Percentiles rank a stretch among this genome's conserved stretches.
These are phyloP conservation scores for Albizia julibrissin DNA, from an alignment of 306 rosid genomes.

Conservation along the genomic window DNA sequence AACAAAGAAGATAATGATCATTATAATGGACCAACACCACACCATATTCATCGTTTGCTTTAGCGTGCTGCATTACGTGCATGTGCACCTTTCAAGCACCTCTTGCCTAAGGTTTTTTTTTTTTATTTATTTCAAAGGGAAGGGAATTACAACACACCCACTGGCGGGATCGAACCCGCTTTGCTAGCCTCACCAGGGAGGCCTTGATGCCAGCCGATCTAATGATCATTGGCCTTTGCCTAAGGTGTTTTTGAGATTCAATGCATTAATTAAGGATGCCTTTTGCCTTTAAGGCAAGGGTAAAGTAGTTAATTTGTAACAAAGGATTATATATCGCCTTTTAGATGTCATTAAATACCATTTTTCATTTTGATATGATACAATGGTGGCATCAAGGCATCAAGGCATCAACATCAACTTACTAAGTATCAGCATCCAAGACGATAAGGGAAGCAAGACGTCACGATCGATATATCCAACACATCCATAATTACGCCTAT, in stretches of 20 bases:
- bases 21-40: neutral
- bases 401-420: neutral
- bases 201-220: too few species aligned
- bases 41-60: neutral
- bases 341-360: neutral
- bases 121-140: too few species aligned
- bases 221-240: neutral
- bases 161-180: too few species aligned
- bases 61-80: neutral
- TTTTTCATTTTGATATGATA: neutral
- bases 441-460: neutral
- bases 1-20: neutral
- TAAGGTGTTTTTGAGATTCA: neutral
- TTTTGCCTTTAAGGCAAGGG: neutral
- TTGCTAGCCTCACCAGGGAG: too few species aligned
- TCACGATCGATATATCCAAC: neutral
- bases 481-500: neutral
- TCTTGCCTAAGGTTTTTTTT: neutral
- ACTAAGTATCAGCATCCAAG: neutral
- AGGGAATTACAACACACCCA: too few species aligned
- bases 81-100: neutral
- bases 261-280: neutral
- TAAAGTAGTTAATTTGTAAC: neutral
- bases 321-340: neutral
- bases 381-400: neutral